Evolutionary conservation across 208 protist species (phyloP).

Genomic region (Sergeia podlipaevii): DNA sequence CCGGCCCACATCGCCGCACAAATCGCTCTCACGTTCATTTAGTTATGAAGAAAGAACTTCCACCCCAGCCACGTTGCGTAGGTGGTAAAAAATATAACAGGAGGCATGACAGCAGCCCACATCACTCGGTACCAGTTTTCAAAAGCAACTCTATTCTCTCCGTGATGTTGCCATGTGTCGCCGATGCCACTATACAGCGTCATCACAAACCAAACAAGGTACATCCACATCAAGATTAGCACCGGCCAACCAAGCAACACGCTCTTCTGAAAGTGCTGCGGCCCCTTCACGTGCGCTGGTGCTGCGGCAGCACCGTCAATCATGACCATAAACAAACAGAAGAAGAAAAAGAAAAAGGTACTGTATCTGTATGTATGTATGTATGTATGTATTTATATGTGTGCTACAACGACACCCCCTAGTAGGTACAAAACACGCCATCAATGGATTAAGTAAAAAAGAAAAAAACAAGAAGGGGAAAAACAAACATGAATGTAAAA

Average conservation of each 20-base stretch:
- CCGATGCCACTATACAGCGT: not conserved
- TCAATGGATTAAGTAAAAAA: not conserved
- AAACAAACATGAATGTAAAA: not conserved
- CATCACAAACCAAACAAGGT: slow-evolving; percentile 26
- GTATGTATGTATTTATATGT: too few species aligned
- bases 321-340: not conserved
- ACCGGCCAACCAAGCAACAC: slow-evolving; percentile 32
- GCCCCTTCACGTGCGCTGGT: not conserved
- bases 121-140: slow-evolving; percentile 4
- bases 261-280: not conserved
- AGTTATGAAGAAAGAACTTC: slow-evolving; percentile 53
- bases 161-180: not conserved
- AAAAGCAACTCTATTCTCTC: not conserved
- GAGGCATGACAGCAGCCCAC: not conserved
- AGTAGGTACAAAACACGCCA: not conserved
- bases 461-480: slow-evolving; percentile 2
- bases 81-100: slow-evolving; percentile 9
- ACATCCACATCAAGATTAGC: slow-evolving; percentile 27
- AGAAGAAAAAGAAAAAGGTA: not conserved
- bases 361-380: not conserved
- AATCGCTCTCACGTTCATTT: not conserved
- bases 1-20: not conserved
- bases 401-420: too few species aligned
- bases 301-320: slow-evolving; percentile 1
- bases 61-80: slow-evolving; percentile 21